These are phyloP conservation scores for Acmispon strigosus DNA, from an alignment of 306 rosid genomes.

Conservation along the genomic window DNA sequence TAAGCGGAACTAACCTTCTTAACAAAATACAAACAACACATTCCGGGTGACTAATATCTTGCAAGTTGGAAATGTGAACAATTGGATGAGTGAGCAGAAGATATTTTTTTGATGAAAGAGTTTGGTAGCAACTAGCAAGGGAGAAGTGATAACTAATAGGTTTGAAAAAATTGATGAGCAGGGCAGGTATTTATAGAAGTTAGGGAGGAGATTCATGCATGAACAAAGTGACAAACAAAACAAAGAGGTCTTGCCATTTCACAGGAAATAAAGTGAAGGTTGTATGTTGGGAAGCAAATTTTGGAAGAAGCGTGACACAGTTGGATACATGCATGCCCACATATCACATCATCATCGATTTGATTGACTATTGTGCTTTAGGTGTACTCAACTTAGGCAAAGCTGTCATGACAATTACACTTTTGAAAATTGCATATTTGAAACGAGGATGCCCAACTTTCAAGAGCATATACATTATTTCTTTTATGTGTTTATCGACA, in stretches of 20 bases:
- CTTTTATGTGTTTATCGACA: too few relatives aligned
- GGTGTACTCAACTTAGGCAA: not conserved
- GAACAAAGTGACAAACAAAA: slow-evolving; percentile 6
- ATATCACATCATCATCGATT: not conserved
- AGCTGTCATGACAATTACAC: slow-evolving; percentile 38
- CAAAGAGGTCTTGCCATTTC: not conserved
- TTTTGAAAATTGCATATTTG: slow-evolving; percentile 8
- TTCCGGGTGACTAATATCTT: not conserved
- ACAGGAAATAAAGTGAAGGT: not conserved
- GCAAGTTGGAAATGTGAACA: not conserved
- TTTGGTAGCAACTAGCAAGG: not conserved
- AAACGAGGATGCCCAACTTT: not conserved
- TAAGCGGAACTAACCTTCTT: slow-evolving; percentile 26
- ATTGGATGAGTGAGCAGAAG: not conserved
- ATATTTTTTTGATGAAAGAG: not conserved
- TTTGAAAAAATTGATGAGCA: not conserved
- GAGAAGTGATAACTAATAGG: not conserved
- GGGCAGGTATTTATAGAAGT: slow-evolving; percentile 22
- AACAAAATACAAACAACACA: slow-evolving; percentile 34
- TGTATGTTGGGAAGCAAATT: not conserved
- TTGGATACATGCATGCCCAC: slow-evolving; percentile 25
- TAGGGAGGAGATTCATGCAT: not conserved
- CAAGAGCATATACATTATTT: too few relatives aligned
- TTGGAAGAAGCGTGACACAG: slow-evolving; percentile 34
- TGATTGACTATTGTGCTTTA: not conserved